These are phyloP conservation scores for Fragilaria crotonensis DNA, from an alignment of 108 stramenopile species.

Conservation along the genomic window DNA sequence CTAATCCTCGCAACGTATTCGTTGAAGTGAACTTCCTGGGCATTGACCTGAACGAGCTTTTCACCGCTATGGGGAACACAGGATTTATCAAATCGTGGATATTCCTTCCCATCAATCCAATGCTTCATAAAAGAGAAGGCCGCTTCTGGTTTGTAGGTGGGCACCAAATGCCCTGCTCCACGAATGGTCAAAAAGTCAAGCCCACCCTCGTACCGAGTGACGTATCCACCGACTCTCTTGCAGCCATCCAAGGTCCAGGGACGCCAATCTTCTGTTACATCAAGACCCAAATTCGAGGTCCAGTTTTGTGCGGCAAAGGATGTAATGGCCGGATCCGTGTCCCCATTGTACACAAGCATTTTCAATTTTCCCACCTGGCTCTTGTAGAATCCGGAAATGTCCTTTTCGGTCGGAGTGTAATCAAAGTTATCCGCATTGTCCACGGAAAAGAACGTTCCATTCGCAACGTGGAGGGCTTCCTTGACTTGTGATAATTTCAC, in stretches of 20 bases:
- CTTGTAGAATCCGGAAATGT: slow-evolving; percentile 51
- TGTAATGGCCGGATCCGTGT: slow-evolving; percentile 72
- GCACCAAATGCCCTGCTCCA: slow-evolving; percentile 64
- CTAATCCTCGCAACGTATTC: too few relatives aligned
- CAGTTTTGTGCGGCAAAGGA: slow-evolving; percentile 64
- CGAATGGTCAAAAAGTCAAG: slow-evolving; percentile 74
- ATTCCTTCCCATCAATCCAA: slow-evolving; percentile 44
- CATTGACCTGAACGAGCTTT: too few relatives aligned
- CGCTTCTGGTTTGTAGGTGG: slow-evolving; percentile 60
- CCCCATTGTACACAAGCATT: slow-evolving; percentile 74
- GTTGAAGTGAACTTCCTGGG: too few relatives aligned
- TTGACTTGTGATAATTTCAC: slow-evolving; percentile 28
- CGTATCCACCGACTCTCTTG: slow-evolving; percentile 63
- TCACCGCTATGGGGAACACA: slow-evolving; percentile 5
- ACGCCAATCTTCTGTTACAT: slow-evolving; percentile 37
- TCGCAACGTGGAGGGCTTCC: slow-evolving; percentile 49
- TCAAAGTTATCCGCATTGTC: slow-evolving; percentile 63
- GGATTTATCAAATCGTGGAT: slow-evolving; percentile 30
- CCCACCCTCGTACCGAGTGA: slow-evolving; percentile 57
- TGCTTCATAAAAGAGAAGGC: slow-evolving; percentile 42
- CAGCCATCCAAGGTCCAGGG: slow-evolving; percentile 74
- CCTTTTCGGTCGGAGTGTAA: slow-evolving; percentile 59
- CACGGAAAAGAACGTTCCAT: slow-evolving; percentile 35
- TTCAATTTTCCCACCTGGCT: slow-evolving; percentile 14
- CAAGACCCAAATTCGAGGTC: slow-evolving; percentile 46